phyloP scores from a whole-genome alignment of 352 stramenopile species.

The Pythium apleroticum region DNA sequence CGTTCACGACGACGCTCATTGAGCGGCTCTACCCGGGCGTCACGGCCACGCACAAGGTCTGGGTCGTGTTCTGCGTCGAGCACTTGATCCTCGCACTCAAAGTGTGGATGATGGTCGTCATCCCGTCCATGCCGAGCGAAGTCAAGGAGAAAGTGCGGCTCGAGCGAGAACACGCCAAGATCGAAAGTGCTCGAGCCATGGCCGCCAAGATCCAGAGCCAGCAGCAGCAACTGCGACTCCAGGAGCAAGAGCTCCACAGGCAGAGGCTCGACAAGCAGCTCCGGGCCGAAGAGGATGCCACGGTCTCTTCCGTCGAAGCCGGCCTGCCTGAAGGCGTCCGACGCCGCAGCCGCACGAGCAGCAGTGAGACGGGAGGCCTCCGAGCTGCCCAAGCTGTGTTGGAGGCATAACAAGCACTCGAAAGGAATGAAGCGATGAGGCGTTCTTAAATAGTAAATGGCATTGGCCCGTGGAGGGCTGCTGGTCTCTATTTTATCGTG shows the following conservation, averaged over 20 bases:
- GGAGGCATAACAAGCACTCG: not conserved
- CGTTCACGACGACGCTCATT: slow-evolving; percentile 73
- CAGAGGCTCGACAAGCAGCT: not conserved
- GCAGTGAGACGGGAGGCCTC: not conserved
- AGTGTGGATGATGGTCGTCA: slow-evolving; percentile 57
- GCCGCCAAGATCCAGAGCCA: slow-evolving; percentile 36
- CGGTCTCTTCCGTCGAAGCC: slow-evolving; percentile 3
- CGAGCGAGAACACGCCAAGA: slow-evolving; percentile 66
- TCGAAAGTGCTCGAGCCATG: slow-evolving; percentile 68
- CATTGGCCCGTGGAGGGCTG: slow-evolving; percentile 2
- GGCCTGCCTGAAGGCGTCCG: not conserved
- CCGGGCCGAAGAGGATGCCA: not conserved
- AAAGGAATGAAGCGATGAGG: too few species aligned
- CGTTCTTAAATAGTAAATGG: slow-evolving; percentile 12
- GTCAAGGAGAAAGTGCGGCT: slow-evolving; percentile 47
- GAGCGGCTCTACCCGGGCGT: slow-evolving; percentile 45
- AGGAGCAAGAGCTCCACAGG: not conserved
- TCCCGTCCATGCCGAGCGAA: slow-evolving; percentile 54
- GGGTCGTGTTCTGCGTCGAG: slow-evolving; percentile 77
- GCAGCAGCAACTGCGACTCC: slow-evolving; percentile 10
- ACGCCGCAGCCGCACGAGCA: slow-evolving; percentile 11
- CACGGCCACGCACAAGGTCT: slow-evolving; percentile 56
- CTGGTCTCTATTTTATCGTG: not conserved
- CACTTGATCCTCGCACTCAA: slow-evolving; percentile 66
- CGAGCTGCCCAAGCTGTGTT: slow-evolving; percentile 15